Evolutionary conservation across 768 basidiomycete species (phyloP), one percentile per base, ranked within the genome.

Genomic region (Suillus subalutaceus): DNA sequence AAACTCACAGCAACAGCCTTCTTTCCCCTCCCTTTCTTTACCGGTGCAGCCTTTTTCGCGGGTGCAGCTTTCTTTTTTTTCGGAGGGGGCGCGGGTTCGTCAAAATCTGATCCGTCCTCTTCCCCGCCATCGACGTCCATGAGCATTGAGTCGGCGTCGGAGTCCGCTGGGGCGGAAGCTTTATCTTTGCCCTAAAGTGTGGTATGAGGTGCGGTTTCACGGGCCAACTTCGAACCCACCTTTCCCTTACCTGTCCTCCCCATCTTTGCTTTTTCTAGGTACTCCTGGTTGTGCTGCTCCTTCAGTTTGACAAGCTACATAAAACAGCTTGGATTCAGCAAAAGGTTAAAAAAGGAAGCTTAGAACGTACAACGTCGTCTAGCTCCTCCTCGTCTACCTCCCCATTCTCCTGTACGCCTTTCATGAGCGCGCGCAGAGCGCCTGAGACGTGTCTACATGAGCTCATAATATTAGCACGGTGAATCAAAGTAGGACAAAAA

Each of bases 61-160:
- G 78, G 78, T 55, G 59, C 59, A 52, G 73, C 73, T 59, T 73
- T 81, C 77, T 79, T 87, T 78, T 81, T 86, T 62, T 76, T 75
- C 2, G 82, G 81, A 10, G 83, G 82, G 40, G 75, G 75, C 10
- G 12, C 37, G 74, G 77, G 18, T 79, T 79, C 82, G 35, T 87
- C 82, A 40, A 76, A 74, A 56, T 84, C 84, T 26, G 84, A 84
- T 67, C 58, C 40, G 6, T 86, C 89, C 40, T 85, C 90, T 20
- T 81, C 85, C 2, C 74, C 84, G 12, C 71, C 79, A 67, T 91
- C 90, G 56, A 92, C 75, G 58, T 94, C 90, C 86, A 91, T 89
- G 79, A 83, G 79, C 90, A 92, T 92, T 4, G 90, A 93, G 72
- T 93, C 93, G 16, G 76, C 82, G 41, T 89, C 90, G 3, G 85